phyloP scores from a whole-genome alignment of 306 rosid species.

The Vigna reflexopilosa region DNA sequence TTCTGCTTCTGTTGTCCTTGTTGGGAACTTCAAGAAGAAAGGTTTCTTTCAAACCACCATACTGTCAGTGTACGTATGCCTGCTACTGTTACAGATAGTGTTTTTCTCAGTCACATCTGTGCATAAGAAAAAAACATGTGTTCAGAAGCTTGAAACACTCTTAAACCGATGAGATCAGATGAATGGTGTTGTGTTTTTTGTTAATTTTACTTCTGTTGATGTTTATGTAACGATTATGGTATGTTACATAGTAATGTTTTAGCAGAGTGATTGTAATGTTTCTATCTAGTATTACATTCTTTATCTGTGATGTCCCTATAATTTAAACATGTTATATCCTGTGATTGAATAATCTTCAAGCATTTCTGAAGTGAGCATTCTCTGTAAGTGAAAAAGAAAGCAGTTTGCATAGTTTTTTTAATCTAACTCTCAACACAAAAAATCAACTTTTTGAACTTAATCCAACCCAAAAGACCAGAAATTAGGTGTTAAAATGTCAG shows the following conservation, averaged over 20 bases:
- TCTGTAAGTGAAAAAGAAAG: not conserved
- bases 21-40: constrained; percentile 34
- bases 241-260: constrained; percentile 3
- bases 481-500: too few relatives aligned
- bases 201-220: not conserved
- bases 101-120: too few relatives aligned
- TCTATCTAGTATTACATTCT: not conserved
- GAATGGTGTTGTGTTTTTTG: constrained; percentile 23
- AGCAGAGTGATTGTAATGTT: not conserved
- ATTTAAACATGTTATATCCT: constrained; percentile 22
- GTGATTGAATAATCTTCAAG: not conserved
- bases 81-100: constrained; percentile 56
- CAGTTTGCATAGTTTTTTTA: too few relatives aligned
- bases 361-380: not conserved
- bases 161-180: not conserved
- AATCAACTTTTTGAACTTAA: too few relatives aligned
- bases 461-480: too few relatives aligned
- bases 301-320: not conserved
- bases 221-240: not conserved
- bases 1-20: constrained; percentile 59
- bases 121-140: too few relatives aligned
- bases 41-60: constrained; percentile 42
- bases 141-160: too few relatives aligned
- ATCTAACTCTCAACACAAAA: too few relatives aligned
- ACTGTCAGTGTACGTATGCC: constrained; percentile 43